Percentiles rank a stretch among this genome's conserved stretches.
phyloP scores from a whole-genome alignment of 2,329 filamentous ascomycete species.

The Alternaria infectoria region DNA sequence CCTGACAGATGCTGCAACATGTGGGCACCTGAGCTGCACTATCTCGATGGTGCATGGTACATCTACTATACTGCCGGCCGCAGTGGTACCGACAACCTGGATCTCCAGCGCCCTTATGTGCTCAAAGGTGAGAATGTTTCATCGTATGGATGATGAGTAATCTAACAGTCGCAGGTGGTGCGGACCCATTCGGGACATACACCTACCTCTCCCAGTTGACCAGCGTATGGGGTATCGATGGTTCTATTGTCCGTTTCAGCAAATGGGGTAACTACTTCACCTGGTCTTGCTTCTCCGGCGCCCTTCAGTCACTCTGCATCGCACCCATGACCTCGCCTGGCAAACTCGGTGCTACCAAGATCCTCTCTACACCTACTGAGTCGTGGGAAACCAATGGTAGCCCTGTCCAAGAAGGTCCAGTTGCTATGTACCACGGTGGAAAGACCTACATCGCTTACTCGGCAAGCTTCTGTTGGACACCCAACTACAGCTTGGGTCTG shows the following conservation, averaged over 20 bases:
- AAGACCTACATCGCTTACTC: constrained; percentile 62
- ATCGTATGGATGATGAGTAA: no score
- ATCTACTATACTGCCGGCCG: constrained; percentile 64
- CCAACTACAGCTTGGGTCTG: constrained; percentile 61
- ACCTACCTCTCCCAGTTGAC: constrained; percentile 58
- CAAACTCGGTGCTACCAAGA: constrained; percentile 53
- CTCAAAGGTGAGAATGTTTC: constrained; percentile 52
- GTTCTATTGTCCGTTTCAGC: constrained; percentile 58
- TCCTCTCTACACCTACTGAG: constrained; percentile 60
- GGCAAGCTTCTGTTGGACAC: constrained; percentile 64
- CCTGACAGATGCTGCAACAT: constrained; percentile 56
- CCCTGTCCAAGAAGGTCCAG: constrained; percentile 63
- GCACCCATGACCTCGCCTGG: constrained; percentile 51
- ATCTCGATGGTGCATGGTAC: constrained; percentile 58
- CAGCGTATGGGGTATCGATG: constrained; percentile 57
- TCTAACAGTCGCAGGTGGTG: constrained; percentile 52
- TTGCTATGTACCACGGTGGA: constrained; percentile 60
- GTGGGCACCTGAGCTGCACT: constrained; percentile 65
- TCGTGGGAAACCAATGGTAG: constrained; percentile 59
- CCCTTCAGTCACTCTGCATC: constrained; percentile 52
- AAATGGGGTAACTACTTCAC: constrained; percentile 60
- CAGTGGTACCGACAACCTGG: constrained; percentile 49
- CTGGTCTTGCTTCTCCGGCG: constrained; percentile 60
- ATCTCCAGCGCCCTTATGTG: constrained; percentile 60
- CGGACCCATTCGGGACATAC: constrained; percentile 60